These are phyloP conservation scores for Dictyostelium brefeldianum DNA, from an alignment of 78 protist genomes.

Conservation along the genomic window DNA sequence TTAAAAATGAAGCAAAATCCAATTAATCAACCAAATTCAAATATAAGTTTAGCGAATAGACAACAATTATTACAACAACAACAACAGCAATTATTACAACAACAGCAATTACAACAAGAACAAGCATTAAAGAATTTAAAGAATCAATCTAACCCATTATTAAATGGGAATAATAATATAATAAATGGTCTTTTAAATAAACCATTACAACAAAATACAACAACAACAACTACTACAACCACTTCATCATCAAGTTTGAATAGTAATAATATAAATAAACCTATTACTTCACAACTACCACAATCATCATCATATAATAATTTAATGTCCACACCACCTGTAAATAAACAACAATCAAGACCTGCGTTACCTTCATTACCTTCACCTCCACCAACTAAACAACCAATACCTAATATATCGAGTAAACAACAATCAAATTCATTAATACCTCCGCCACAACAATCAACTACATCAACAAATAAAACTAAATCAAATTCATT, in stretches of 20 bases:
- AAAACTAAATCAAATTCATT: not conserved
- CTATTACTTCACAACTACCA: no score
- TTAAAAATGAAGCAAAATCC: not conserved
- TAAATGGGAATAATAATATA: not conserved
- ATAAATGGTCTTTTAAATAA: not conserved
- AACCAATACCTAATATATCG: not conserved
- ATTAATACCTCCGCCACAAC: not conserved
- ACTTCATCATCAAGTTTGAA: not conserved
- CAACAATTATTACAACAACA: not conserved
- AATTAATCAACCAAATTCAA: slow-evolving; percentile 1
- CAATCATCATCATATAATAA: not conserved
- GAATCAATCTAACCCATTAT: not conserved
- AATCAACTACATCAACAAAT: not conserved
- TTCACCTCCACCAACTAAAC: not conserved
- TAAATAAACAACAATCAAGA: slow-evolving; percentile 6
- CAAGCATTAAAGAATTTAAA: slow-evolving; percentile 1
- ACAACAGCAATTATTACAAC: slow-evolving; percentile 14
- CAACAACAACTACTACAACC: not conserved
- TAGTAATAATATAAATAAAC: slow-evolving; percentile 10
- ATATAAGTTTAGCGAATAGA: slow-evolving; percentile 4
- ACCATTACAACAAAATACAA: not conserved
- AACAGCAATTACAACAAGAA: not conserved
- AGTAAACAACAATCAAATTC: slow-evolving; percentile 1
- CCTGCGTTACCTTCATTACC: not conserved
- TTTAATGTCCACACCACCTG: not conserved